These are phyloP conservation scores for Tricladium varicosporioides DNA, from an alignment of 2,329 filamentous ascomycete species.

Conservation along the genomic window DNA sequence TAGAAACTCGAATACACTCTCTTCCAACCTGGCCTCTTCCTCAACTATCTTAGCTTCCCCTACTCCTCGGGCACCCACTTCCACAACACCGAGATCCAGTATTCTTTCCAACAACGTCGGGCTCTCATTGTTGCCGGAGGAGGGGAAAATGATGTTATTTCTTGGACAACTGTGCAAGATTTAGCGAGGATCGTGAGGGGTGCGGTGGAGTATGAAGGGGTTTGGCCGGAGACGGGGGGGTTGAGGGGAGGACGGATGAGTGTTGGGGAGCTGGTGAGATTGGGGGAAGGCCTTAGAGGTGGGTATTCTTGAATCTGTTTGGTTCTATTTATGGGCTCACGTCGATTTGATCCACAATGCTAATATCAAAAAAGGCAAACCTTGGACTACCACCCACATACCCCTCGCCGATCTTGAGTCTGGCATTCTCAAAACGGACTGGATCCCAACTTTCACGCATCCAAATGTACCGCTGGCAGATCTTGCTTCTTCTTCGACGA, in stretches of 20 bases:
- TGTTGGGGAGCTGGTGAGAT: conserved; percentile 30
- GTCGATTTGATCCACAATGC: neutral
- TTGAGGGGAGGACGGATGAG: conserved; percentile 35
- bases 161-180: conserved; percentile 36
- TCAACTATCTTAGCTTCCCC: conserved; percentile 46
- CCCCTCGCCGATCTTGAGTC: conserved; percentile 34
- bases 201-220: conserved; percentile 39
- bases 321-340: neutral
- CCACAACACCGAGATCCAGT: conserved; percentile 28
- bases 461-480: conserved; percentile 21
- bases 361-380: conserved; percentile 18
- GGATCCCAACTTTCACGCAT: conserved; percentile 29
- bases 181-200: conserved; percentile 35
- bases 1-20: conserved; percentile 45
- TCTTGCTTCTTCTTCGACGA: neutral
- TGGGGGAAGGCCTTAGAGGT: conserved; percentile 38
- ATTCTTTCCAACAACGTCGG: conserved; percentile 38
- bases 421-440: conserved; percentile 28
- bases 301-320: conserved; percentile 5
- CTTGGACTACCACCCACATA: conserved; percentile 33
- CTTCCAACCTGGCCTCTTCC: conserved; percentile 46
- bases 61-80: conserved; percentile 39
- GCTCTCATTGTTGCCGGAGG: conserved; percentile 34
- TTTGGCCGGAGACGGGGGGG: conserved; percentile 41
- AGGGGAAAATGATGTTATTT: conserved; percentile 28